Conservation (phyloP, 1,284 basidiomycete genomes). For the Cryptococcus depauperatus region DNA sequence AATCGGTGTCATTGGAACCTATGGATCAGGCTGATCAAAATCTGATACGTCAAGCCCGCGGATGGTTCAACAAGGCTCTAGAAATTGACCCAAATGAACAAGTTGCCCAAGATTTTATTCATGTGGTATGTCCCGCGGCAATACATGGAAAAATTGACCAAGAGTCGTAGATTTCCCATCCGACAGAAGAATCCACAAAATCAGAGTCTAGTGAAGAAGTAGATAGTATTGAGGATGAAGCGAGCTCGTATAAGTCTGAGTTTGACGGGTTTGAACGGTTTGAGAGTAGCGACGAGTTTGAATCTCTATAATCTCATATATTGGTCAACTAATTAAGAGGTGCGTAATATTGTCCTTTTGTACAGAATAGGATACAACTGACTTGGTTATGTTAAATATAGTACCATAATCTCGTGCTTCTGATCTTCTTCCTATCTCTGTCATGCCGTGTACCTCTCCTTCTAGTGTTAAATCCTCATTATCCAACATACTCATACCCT, state of each 20-base stretch:
- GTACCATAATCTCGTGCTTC: neutral
- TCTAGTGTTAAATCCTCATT: no score
- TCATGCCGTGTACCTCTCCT: no score
- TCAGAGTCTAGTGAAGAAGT: conserved; percentile 8
- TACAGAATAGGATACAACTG: neutral
- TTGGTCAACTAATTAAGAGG: neutral
- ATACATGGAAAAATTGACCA: neutral
- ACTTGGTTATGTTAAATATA: neutral
- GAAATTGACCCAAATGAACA: conserved; percentile 21
- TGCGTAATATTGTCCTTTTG: neutral
- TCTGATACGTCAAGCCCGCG: conserved; percentile 23
- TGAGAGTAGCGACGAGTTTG: conserved; percentile 7
- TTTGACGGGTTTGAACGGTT: conserved; percentile 3
- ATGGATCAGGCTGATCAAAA: conserved; percentile 6
- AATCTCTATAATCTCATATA: conserved; percentile 2
- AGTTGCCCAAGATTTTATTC: conserved; percentile 28
- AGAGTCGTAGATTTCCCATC: conserved; percentile 2
- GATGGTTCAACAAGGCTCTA: conserved; percentile 30
- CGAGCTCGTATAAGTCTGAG: conserved; percentile 4
- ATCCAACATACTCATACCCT: no score
- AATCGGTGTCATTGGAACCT: no score
- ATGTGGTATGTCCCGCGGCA: conserved; percentile 18
- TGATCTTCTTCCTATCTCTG: no score
- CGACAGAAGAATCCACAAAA: neutral
- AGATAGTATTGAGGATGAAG: conserved; percentile 2